A percentile compares a stretch with the other conserved stretches of the same genome.
Evolutionary conservation across 129 eudicot genomes (phyloP).

Genomic region (Rutidosis leptorrhynchoides): DNA sequence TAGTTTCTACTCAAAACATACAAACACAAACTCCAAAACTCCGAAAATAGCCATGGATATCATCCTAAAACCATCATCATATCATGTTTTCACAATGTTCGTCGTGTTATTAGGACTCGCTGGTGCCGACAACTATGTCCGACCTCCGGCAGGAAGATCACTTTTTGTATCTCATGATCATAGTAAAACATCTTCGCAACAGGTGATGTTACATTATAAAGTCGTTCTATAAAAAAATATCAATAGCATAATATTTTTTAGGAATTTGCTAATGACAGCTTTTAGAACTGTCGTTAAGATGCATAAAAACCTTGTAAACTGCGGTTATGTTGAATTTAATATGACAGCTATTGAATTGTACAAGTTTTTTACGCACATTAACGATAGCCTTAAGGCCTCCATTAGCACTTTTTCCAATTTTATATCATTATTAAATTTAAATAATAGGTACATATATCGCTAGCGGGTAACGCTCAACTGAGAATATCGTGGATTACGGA

Average conservation of each 20-base stretch:
- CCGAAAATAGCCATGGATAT: constrained; percentile 17
- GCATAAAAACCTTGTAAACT: too few species aligned
- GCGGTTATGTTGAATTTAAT: too few species aligned
- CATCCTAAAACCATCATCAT: not conserved
- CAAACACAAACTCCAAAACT: constrained; percentile 3
- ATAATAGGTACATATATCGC: constrained; percentile 54
- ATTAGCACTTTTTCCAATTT: too few species aligned
- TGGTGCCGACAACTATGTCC: constrained; percentile 18
- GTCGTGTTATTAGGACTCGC: not conserved
- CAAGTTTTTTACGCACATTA: too few species aligned
- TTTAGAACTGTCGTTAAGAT: too few species aligned
- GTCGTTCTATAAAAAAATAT: too few species aligned
- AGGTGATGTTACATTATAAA: too few species aligned
- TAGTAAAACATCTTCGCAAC: constrained; percentile 20
- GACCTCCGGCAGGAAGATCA: constrained; percentile 28
- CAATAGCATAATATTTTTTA: too few species aligned
- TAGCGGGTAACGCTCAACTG: constrained; percentile 52
- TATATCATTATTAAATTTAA: too few species aligned
- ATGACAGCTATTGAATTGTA: too few species aligned
- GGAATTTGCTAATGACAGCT: too few species aligned
- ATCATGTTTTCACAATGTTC: constrained; percentile 11
- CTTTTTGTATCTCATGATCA: constrained; percentile 4
- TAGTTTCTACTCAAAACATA: not conserved
- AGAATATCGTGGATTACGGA: constrained; percentile 69
- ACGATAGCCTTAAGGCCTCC: too few species aligned